phyloP scores from a whole-genome alignment of 2,329 filamentous ascomycete genomes.

The Didymella keratinophila region DNA sequence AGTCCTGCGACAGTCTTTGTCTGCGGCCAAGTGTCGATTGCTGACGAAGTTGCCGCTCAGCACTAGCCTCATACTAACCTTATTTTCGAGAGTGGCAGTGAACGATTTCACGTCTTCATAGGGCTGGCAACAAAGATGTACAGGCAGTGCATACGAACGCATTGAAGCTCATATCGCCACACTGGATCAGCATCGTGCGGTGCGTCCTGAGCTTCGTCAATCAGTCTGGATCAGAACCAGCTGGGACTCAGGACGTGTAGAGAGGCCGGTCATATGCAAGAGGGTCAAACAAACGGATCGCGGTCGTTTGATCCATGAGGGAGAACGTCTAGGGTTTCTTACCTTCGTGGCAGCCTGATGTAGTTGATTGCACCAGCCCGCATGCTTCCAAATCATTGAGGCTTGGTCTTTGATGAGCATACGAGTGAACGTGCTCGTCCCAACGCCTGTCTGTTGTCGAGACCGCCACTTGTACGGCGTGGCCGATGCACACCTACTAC shows the following conservation, averaged over 20 bases:
- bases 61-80: constrained; percentile 16
- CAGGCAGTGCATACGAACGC: background rate
- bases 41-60: constrained; percentile 12
- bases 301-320: background rate
- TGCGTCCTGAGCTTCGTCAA: background rate
- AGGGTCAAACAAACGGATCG: background rate
- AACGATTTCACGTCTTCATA: background rate
- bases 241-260: background rate
- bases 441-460: background rate
- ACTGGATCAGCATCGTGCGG: background rate
- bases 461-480: background rate
- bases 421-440: background rate
- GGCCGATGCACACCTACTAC: background rate
- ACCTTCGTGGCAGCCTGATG: background rate
- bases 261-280: background rate
- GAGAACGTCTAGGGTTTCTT: background rate
- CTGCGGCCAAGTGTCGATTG: constrained; percentile 10
- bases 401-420: background rate
- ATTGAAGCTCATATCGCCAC: background rate
- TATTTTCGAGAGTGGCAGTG: constrained; percentile 4
- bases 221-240: background rate
- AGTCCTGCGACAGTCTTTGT: background rate
- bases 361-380: no score
- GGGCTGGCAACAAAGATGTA: background rate
- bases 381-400: background rate